phyloP scores from a whole-genome alignment of 495 filamentous ascomycete species.

The Trichocladium antarcticum region DNA sequence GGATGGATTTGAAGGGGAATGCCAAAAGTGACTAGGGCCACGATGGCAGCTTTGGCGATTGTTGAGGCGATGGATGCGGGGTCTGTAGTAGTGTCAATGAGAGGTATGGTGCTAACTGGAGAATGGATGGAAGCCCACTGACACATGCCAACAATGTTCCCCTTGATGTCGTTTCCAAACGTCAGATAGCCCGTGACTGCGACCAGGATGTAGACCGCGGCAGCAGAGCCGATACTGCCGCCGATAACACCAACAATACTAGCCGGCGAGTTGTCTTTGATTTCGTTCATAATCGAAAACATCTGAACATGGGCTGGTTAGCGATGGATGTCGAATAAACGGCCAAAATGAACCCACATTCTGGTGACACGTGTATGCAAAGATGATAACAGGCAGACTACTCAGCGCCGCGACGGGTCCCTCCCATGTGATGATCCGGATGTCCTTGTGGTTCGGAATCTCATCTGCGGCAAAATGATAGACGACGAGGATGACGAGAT shows the following conservation, averaged over 20 bases:
- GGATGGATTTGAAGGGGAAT: conserved; percentile 94
- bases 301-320: conserved; percentile 47
- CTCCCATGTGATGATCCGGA: conserved; percentile 65
- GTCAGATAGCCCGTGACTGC: conserved; percentile 92
- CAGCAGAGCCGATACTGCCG: conserved; percentile 72
- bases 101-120: not conserved
- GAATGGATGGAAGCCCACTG: conserved; percentile 19
- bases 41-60: conserved; percentile 88
- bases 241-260: conserved; percentile 71
- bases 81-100: conserved; percentile 33
- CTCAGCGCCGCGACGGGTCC: conserved; percentile 68
- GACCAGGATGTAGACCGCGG: conserved; percentile 74
- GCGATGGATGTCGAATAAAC: not conserved
- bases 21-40: conserved; percentile 92
- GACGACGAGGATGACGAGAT: conserved; percentile 81
- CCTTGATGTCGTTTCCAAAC: conserved; percentile 74
- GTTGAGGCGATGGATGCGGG: conserved; percentile 70
- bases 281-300: conserved; percentile 97
- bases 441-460: conserved; percentile 53
- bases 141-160: conserved; percentile 93
- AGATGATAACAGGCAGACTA: conserved; percentile 88
- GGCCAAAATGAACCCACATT: conserved; percentile 49
- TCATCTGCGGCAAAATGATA: conserved; percentile 84
- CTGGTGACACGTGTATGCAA: conserved; percentile 97
- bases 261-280: conserved; percentile 65